A percentile compares a stretch with the other conserved stretches of the same genome.
Evolutionary conservation across 768 basidiomycete species (phyloP).

Genomic region (Psilocybe cubensis): DNA sequence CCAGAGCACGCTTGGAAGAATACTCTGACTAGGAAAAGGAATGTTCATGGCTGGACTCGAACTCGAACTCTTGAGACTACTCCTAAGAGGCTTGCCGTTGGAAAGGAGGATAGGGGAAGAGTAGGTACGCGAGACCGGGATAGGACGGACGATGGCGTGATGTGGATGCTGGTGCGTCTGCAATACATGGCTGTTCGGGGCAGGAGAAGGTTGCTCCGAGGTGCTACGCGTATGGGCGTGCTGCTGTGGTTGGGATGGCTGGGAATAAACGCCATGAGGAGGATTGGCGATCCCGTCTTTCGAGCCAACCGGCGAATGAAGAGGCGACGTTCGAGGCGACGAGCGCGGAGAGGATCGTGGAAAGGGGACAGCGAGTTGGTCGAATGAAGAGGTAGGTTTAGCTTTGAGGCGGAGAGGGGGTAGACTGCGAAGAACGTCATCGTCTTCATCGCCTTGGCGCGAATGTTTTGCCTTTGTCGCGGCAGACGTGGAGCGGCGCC

Average conservation of each 20-base stretch:
- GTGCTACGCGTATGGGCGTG: background rate
- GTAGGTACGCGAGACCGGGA: constrained; percentile 38
- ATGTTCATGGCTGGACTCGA: constrained; percentile 48
- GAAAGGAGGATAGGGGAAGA: constrained; percentile 44
- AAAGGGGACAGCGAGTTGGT: constrained; percentile 38
- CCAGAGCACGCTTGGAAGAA: constrained; percentile 31
- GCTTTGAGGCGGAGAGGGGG: constrained; percentile 24
- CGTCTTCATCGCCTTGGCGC: constrained; percentile 15
- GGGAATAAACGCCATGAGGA: background rate
- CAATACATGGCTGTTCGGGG: background rate
- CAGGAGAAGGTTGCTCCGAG: constrained; percentile 12
- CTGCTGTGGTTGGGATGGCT: background rate
- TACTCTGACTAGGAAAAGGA: constrained; percentile 34
- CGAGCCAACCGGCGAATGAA: constrained; percentile 23
- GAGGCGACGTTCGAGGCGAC: constrained; percentile 22
- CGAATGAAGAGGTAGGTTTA: constrained; percentile 15
- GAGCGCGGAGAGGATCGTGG: constrained; percentile 37
- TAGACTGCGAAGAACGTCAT: constrained; percentile 15
- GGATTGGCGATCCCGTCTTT: background rate
- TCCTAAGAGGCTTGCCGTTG: constrained; percentile 89
- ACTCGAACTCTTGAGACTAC: constrained; percentile 73
- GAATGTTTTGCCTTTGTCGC: constrained; percentile 6
- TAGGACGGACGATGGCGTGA: constrained; percentile 21
- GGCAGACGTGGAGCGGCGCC: background rate
- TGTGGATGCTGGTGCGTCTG: constrained; percentile 21